Evolutionary conservation across 1,284 basidiomycete genomes (phyloP), one percentile per base, ranked within the genome.

Genomic region (Melanopsichium pennsylvanicum): DNA sequence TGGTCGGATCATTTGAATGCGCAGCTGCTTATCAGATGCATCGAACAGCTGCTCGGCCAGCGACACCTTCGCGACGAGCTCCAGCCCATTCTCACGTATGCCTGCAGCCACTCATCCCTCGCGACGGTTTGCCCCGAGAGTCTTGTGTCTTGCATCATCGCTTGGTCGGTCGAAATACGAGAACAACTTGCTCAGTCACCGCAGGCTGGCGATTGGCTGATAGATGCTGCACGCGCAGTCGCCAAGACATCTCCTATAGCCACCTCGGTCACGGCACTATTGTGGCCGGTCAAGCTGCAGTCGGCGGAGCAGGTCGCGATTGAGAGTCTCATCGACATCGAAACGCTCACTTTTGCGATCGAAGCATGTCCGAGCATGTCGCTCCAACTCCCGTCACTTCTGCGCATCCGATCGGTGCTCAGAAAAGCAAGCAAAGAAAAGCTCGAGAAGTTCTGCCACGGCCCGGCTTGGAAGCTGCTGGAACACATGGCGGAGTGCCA

Each of bases 1-100:
- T 44, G 46, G 44, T 25, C 25, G 4, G 57, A 66, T 31, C 39
- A 52, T 1, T 46, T 67, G 12, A 68, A 82, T 3, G 73, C 77
- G 18, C 52, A 43, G 36, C 84, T 87, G 2, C 82, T 96, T 38
- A 84, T 90, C 39, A 87, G 88, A 36, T 88, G 90, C 19, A 85
- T 88, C 6, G 84, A 87, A 9, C 84, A 87, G 1, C 82, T 94
- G 19, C 83, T 96, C 37, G 79, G 83, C 0, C 88, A 92, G 70
- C 82, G 82, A 12, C 91, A 93, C 73, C 84, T 96, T 6, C 85
- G 85, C 10, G 84, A 83, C 23, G 84, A 87, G 5, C 88, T 89
- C 0, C 86, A 90, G 62, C 89, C 89, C 1, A 85, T 95, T 39
- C 82, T 94, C 5, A 34, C 23, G 2, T 78, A 72, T 64, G 44